phyloP scores from a whole-genome alignment of 2,329 filamentous ascomycete species.

The Aspergillus costaricaensis region DNA sequence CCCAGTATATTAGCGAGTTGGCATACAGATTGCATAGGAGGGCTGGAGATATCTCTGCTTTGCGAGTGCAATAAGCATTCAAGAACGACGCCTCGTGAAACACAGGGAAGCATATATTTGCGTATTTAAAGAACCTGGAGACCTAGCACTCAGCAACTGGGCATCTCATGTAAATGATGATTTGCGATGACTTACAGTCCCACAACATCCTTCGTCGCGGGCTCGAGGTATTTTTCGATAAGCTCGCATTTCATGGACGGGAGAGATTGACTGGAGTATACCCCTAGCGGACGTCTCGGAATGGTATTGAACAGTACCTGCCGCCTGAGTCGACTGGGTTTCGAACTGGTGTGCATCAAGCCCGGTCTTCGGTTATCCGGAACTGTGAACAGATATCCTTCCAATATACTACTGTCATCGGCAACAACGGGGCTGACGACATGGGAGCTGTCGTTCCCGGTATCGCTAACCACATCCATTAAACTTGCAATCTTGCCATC shows the following conservation, averaged over 20 bases:
- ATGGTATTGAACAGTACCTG: slow-evolving; percentile 53
- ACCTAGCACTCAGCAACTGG: background rate
- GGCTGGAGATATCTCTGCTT: slow-evolving; percentile 53
- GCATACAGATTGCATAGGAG: slow-evolving; percentile 57
- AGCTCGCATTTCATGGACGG: slow-evolving; percentile 46
- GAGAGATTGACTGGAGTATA: slow-evolving; percentile 23
- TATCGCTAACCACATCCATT: slow-evolving; percentile 20
- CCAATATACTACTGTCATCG: slow-evolving; percentile 56
- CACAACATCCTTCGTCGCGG: slow-evolving; percentile 43
- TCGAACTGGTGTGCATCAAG: slow-evolving; percentile 26
- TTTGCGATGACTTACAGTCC: slow-evolving; percentile 41
- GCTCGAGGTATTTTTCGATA: slow-evolving; percentile 54
- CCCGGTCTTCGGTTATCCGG: slow-evolving; percentile 20
- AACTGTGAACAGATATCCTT: slow-evolving; percentile 51
- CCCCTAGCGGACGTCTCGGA: slow-evolving; percentile 47
- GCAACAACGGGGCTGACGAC: slow-evolving; percentile 57
- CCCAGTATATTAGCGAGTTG: slow-evolving; percentile 55
- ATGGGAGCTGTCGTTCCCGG: slow-evolving; percentile 46
- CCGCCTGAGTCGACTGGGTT: slow-evolving; percentile 22
- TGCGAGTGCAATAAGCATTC: slow-evolving; percentile 42
- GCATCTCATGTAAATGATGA: background rate
- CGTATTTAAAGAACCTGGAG: slow-evolving; percentile 51
- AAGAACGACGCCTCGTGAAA: slow-evolving; percentile 54
- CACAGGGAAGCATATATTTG: slow-evolving; percentile 57
- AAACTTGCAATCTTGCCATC: slow-evolving; percentile 10